Base-by-base conservation (phyloP, 495 filamentous ascomycete genomes). In the Penicillium desertorum region DNA sequence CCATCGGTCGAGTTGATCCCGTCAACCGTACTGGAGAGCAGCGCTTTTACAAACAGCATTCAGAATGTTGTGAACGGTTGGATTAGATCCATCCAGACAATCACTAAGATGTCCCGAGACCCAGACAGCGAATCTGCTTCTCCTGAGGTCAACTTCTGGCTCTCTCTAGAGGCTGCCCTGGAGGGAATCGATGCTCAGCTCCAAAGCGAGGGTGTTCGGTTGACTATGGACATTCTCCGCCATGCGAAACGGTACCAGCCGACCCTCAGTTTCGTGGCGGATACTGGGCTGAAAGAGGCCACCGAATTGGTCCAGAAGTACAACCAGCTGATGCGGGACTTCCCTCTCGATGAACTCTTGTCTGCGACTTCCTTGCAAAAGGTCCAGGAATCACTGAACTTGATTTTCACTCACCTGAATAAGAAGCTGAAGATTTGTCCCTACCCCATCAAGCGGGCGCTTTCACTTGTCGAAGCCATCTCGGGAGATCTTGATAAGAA, bases 141-240 rank as follows among this genome's bases (percentile, higher is more conserved):
- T 19, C 95, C 97, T 69, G 94, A 99, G 69, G 96, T 98, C 65
- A 96, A 96, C 66, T 99, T 97, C 64, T 99, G 94, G 94, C 73
- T 98, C 41, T 91, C 90, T 1, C 95, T 98, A 87, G 94, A 99
- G 68, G 87, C 85, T 42, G 88, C 90, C 3, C 71, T 99, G 44
- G 92, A 96, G 62, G 86, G 86, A 12, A 95, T 99, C 57, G 93
- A 96, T 69, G 82, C 80, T 30, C 92, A 98, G 67, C 77, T 97
- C 37, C 79, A 86, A 49, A 89, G 91, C 60, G 90, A 96, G 46
- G 94, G 94, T 23, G 93, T 99, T 22, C 82, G 81, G 66, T 79
- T 99, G 62, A 98, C 95, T 0, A 83, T 99, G 74, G 92, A 98
- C 61, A 89, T 98, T 48, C 79, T 99, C 56, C 89, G 90, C 60